phyloP scores from a whole-genome alignment of 352 stramenopile genomes.

The Globisporangium recalcitrans region DNA sequence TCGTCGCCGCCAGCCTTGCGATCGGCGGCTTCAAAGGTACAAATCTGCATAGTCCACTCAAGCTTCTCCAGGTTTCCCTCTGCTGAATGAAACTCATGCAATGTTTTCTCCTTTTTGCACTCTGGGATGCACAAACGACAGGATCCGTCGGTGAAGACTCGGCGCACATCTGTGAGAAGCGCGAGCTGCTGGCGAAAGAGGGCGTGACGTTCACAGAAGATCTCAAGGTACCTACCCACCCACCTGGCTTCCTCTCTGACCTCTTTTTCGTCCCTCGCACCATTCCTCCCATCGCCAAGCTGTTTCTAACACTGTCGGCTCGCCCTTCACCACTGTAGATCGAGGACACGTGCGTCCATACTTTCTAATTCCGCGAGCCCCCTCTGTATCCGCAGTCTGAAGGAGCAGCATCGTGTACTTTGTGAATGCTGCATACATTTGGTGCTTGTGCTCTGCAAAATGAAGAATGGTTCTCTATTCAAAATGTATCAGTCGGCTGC shows the following conservation, averaged over 20 bases:
- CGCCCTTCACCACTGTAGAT: constrained; percentile 28
- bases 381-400: too few relatives aligned
- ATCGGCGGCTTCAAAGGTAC: constrained; percentile 75
- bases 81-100: too few relatives aligned
- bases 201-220: constrained; percentile 57
- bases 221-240: constrained; percentile 38
- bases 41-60: not conserved
- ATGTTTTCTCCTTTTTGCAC: too few relatives aligned
- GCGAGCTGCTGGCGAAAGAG: constrained; percentile 49
- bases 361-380: constrained; percentile 21
- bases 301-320: not conserved
- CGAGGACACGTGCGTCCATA: constrained; percentile 36
- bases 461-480: not conserved
- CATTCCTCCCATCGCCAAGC: not conserved
- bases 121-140: constrained; percentile 8
- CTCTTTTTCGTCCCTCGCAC: not conserved
- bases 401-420: too few relatives aligned
- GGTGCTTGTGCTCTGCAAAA: not conserved
- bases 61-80: too few relatives aligned
- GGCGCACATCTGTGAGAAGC: constrained; percentile 64
- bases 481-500: constrained; percentile 59
- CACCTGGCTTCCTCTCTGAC: not conserved
- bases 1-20: constrained; percentile 59
- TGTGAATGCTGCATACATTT: constrained; percentile 8
- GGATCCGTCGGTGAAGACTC: constrained; percentile 56